Base-by-base conservation (phyloP, 768 basidiomycete genomes). In the Termitomyces sp. region DNA sequence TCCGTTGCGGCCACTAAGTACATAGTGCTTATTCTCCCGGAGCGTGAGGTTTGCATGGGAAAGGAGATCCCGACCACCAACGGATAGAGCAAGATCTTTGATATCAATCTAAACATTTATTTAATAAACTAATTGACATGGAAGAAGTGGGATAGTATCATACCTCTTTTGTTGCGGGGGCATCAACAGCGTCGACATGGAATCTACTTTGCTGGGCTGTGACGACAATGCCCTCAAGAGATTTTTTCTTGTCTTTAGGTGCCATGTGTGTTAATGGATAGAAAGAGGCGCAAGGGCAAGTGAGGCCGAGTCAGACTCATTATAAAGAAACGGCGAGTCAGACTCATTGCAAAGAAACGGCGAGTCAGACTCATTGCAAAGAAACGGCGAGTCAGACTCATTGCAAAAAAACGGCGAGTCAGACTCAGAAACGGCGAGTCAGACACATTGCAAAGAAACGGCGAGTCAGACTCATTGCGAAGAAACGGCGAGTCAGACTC, bases 1-100 rank as follows among this genome's bases (percentile, higher is more conserved):
- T 2, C 84, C 85, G 67, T 84, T 84, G 57, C 84, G 74, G 15
- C 85, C 86, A 7, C 85, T 74, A 57, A 89, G 75, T 33, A 77
- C 81, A 70, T 84, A 84, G 28, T 77, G 76, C 3, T 80, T 79
- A 11, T 81, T 78, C 32, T 73, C 72, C 55, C 83, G 82, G 15
- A 89, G 68, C 60, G 78, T 72, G n/a, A 89, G 68, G 58, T 82
- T 78, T 2, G 81, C 80, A 64, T 84, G 82, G 13, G 73, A 71
- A 16, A 88, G 69, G 18, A 88, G 71, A 55, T 88, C 86, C 36
- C 71, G 73, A 46, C 80, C 73, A 36, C 81, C 82, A 8, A 88
- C 75, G 16, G 79, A 72, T 36, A 88, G 74, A 28, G 74, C 78
- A 9, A 89, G 80, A 50, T 76, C 80, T 50, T 82, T 79, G 22